Evolutionary conservation across 495 filamentous ascomycete species (phyloP).

Genomic region (Penicillium roqueforti): DNA sequence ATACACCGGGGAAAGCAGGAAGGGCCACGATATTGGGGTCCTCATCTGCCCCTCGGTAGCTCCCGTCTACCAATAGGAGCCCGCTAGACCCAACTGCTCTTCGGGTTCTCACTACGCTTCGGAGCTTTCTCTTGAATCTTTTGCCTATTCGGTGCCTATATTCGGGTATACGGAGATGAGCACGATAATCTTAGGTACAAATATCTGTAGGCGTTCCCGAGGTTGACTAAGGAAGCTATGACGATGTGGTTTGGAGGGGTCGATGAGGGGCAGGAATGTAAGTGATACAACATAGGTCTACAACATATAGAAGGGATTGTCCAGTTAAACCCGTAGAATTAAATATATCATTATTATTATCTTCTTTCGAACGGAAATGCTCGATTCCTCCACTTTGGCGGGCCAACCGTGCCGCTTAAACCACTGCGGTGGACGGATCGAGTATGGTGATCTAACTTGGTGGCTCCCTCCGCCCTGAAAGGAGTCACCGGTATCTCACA

Average conservation of each 20-base stretch:
- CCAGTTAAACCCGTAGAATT: background rate
- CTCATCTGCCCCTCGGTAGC: constrained; percentile 30
- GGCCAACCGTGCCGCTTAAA: background rate
- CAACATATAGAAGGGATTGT: background rate
- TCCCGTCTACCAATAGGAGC: constrained; percentile 36
- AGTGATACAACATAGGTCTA: no score
- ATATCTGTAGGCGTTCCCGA: background rate
- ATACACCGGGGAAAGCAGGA: constrained; percentile 52
- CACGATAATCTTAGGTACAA: constrained; percentile 9
- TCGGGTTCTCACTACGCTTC: constrained; percentile 22
- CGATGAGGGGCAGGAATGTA: constrained; percentile 16
- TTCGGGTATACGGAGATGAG: constrained; percentile 13
- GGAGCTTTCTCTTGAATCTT: constrained; percentile 33
- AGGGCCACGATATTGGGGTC: constrained; percentile 40
- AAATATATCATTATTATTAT: background rate
- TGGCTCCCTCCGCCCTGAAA: constrained; percentile 22
- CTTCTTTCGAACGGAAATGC: no score
- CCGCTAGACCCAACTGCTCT: constrained; percentile 8
- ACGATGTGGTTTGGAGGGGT: constrained; percentile 3
- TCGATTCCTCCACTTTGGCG: background rate
- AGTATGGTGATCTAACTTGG: constrained; percentile 15
- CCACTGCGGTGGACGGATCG: constrained; percentile 23
- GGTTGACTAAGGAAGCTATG: constrained; percentile 5
- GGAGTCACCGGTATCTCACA: constrained; percentile 21
- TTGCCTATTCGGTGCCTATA: constrained; percentile 32